Percentiles rank a stretch among this genome's conserved stretches.
These are phyloP conservation scores for Neurospora sp. DNA, from an alignment of 495 filamentous ascomycete genomes.

Conservation along the genomic window DNA sequence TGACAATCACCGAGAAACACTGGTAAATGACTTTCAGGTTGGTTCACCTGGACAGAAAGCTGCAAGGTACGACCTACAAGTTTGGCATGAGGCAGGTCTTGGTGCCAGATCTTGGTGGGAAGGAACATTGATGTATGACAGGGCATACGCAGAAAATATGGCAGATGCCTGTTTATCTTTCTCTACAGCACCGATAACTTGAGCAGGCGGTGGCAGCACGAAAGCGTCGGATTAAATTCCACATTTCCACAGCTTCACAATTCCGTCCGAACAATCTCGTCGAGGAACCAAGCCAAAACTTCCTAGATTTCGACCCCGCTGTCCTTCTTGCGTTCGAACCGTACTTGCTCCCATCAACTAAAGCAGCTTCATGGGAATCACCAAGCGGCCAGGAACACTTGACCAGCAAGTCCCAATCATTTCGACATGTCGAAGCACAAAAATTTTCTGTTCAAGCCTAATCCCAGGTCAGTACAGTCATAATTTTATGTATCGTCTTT, in stretches of 20 bases:
- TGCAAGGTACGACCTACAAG: background rate
- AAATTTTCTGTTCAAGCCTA: background rate
- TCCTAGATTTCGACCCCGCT: background rate
- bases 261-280: background rate
- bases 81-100: background rate
- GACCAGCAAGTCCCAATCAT: background rate
- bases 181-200: background rate
- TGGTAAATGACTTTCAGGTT: conserved; percentile 41
- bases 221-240: background rate
- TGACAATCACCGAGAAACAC: conserved; percentile 61
- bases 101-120: background rate
- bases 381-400: background rate
- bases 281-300: background rate
- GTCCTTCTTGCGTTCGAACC: background rate
- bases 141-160: background rate
- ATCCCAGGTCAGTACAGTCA: background rate
- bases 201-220: background rate
- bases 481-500: background rate
- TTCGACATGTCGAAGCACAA: background rate
- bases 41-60: background rate
- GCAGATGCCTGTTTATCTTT: background rate
- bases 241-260: background rate
- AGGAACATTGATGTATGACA: background rate
- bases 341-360: background rate
- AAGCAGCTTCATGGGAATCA: background rate